These are phyloP conservation scores for Blastobotrys mokoenaii DNA, from an alignment of 805 yeast species.

Conservation along the genomic window DNA sequence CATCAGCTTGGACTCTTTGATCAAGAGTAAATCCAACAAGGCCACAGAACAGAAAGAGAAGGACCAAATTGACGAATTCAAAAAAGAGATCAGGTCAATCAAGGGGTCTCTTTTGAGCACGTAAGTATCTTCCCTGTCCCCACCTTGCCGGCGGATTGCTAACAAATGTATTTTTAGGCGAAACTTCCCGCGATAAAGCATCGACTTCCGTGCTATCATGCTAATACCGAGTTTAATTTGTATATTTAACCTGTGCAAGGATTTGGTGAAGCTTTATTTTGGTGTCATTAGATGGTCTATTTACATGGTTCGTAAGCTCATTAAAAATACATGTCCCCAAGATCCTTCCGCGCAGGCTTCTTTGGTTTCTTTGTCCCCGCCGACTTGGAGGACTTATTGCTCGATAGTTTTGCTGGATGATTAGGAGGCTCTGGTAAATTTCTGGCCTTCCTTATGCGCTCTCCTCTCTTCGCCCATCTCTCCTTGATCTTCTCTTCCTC, in stretches of 20 bases:
- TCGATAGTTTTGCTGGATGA: not conserved
- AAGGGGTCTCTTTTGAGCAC: conserved; percentile 19
- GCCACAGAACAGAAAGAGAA: not conserved
- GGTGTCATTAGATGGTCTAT: too few relatives aligned
- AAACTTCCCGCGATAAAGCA: not conserved
- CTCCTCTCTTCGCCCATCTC: conserved; percentile 49
- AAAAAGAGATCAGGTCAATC: conserved; percentile 18
- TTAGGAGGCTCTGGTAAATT: conserved; percentile 12
- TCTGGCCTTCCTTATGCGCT: conserved; percentile 13
- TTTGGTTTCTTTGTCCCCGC: not conserved
- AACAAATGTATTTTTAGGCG: too few relatives aligned
- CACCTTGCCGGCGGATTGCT: too few relatives aligned
- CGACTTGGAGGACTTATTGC: too few relatives aligned
- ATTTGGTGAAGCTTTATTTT: too few relatives aligned
- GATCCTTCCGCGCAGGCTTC: conserved; percentile 1
- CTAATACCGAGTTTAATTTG: too few relatives aligned
- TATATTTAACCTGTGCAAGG: not conserved
- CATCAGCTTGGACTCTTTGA: conserved; percentile 2
- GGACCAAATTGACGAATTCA: conserved; percentile 10
- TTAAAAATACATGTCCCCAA: conserved; percentile 9
- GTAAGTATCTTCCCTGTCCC: not conserved
- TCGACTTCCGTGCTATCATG: too few relatives aligned
- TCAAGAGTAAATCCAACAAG: not conserved
- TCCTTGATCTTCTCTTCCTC: conserved; percentile 38
- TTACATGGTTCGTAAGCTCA: not conserved